Percentiles rank a stretch among this genome's conserved stretches.
Conservation (phyloP, 305 asterid species). For the Ajuga reptans region DNA sequence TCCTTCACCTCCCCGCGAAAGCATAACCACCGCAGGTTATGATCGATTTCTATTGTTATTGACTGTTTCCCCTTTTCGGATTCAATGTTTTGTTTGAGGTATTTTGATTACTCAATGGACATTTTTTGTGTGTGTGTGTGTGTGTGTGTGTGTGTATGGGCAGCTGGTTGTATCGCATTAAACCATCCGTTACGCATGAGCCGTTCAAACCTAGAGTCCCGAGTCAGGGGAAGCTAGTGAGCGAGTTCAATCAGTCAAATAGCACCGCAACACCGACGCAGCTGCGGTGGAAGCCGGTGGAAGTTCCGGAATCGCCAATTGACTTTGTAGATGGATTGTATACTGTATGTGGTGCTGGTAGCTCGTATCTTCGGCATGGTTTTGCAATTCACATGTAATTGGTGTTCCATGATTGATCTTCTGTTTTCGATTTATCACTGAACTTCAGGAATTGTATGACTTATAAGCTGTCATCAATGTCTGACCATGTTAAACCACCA, state of each 20-base stretch:
- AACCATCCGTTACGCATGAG: constrained; percentile 93
- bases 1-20: constrained; percentile 94
- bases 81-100: not conserved
- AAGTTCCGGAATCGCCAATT: constrained; percentile 52
- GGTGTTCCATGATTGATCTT: constrained; percentile 21
- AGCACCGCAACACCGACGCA: constrained; percentile 89
- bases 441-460: not conserved
- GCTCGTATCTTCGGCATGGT: constrained; percentile 92
- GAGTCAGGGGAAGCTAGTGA: constrained; percentile 60
- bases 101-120: not conserved
- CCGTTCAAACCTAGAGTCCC: constrained; percentile 79
- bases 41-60: not conserved
- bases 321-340: constrained; percentile 82
- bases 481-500: not conserved
- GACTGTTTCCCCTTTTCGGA: not conserved
- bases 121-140: not conserved
- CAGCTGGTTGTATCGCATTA: constrained; percentile 90
- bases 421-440: not conserved
- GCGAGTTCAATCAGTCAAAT: constrained; percentile 69
- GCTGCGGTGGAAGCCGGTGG: constrained; percentile 81
- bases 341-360: constrained; percentile 94
- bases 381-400: constrained; percentile 92
- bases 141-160: not conserved
- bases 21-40: constrained; percentile 71
- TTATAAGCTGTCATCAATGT: not conserved